Percentiles rank a stretch among this genome's conserved stretches.
Evolutionary conservation across 345 rosid genomes (phyloP).

Genomic region (Citropsis articulata): DNA sequence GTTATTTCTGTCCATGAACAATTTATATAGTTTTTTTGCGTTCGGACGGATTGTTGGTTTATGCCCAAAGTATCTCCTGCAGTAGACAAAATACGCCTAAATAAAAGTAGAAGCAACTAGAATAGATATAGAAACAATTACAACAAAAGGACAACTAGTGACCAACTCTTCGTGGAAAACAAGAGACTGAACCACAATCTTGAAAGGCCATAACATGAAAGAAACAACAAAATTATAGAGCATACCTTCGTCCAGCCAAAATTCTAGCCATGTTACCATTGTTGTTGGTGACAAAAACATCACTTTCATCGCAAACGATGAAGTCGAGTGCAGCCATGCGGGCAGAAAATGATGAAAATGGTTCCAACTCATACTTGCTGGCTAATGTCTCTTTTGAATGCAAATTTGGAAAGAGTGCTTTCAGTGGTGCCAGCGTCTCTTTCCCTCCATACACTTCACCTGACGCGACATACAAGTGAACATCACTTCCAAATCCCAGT

Average conservation of each 20-base stretch:
- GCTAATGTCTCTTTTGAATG: constrained; percentile 84
- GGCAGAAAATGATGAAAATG: constrained; percentile 70
- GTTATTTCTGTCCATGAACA: constrained; percentile 60
- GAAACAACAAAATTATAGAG: neutral
- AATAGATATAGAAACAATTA: neutral
- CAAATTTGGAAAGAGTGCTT: constrained; percentile 79
- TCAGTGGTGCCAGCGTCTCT: constrained; percentile 72
- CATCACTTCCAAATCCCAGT: constrained; percentile 76
- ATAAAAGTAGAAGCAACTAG: neutral
- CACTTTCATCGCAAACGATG: constrained; percentile 89
- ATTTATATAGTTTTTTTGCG: constrained; percentile 63
- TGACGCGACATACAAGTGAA: constrained; percentile 85
- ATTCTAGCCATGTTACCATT: constrained; percentile 97
- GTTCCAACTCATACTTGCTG: constrained; percentile 62
- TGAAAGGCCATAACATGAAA: neutral
- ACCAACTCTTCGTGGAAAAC: neutral
- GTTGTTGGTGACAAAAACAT: constrained; percentile 90
- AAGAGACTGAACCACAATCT: neutral
- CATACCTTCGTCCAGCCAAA: constrained; percentile 88
- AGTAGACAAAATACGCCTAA: neutral
- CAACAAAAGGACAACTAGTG: neutral
- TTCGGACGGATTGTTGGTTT: constrained; percentile 86
- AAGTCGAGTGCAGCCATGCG: constrained; percentile 97
- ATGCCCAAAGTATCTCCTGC: constrained; percentile 93
- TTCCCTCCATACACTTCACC: constrained; percentile 93